These are phyloP conservation scores for Camellia sinensis DNA, from an alignment of 148 eudicot species.

Conservation along the genomic window DNA sequence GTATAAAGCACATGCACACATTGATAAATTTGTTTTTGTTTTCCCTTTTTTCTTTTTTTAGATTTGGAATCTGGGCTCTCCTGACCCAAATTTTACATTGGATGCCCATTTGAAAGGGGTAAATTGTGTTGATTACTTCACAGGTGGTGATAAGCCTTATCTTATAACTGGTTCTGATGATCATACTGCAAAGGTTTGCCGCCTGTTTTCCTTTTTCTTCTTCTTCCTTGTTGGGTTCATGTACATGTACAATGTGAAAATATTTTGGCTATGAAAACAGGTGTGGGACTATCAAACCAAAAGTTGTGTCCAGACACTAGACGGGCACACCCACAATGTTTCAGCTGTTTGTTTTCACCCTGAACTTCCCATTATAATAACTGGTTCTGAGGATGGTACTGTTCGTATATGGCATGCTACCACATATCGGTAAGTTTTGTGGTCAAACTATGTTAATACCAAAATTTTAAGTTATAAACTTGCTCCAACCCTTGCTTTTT, in stretches of 20 bases:
- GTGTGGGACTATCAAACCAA: conserved; percentile 95
- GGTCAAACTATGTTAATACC: neutral
- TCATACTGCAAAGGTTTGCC: conserved; percentile 82
- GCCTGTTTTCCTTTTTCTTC: conserved; percentile 7
- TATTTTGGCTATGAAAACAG: conserved; percentile 33
- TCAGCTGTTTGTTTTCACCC: conserved; percentile 93
- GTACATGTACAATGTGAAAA: neutral
- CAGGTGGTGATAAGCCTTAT: conserved; percentile 86
- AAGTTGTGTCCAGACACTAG: conserved; percentile 86
- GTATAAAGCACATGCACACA: too few relatives aligned
- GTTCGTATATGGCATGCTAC: conserved; percentile 91
- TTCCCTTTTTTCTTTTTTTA: conserved; percentile 1
- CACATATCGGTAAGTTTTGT: conserved; percentile 59
- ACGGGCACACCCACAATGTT: conserved; percentile 90
- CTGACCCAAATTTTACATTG: conserved; percentile 81
- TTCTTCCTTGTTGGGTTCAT: neutral
- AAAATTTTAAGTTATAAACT: neutral
- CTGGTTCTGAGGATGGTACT: conserved; percentile 93
- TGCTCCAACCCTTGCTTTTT: neutral
- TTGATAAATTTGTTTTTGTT: too few relatives aligned
- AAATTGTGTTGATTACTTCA: conserved; percentile 86
- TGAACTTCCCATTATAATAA: conserved; percentile 84
- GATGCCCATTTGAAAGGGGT: conserved; percentile 94
- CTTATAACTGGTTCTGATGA: conserved; percentile 93
- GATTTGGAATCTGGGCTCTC: conserved; percentile 97